These are phyloP conservation scores for Bidens hawaiensis DNA, from an alignment of 140 eudicot species.

Conservation along the genomic window DNA sequence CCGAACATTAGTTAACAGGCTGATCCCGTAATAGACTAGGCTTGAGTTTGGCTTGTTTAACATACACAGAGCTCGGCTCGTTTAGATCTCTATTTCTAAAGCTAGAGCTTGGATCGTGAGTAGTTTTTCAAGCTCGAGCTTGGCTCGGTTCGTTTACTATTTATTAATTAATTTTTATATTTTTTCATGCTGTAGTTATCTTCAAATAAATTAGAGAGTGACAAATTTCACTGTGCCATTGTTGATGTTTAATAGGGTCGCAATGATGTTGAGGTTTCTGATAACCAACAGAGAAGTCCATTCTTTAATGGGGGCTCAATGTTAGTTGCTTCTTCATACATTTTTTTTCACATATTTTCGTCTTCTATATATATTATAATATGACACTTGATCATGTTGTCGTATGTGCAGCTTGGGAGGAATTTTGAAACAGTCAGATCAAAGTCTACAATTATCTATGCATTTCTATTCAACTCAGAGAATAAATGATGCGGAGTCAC, in stretches of 20 bases:
- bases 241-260: slow-evolving; percentile 51
- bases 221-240: not conserved
- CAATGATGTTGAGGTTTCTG: slow-evolving; percentile 65
- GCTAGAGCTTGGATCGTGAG: too few relatives aligned
- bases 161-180: slow-evolving; percentile 17
- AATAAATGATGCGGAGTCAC: slow-evolving; percentile 95
- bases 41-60: too few relatives aligned
- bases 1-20: too few relatives aligned
- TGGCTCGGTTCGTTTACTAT: too few relatives aligned
- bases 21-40: too few relatives aligned
- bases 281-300: slow-evolving; percentile 99
- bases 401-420: slow-evolving; percentile 75
- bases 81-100: too few relatives aligned
- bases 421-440: slow-evolving; percentile 56
- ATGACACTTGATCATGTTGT: not conserved
- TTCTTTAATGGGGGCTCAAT: slow-evolving; percentile 81
- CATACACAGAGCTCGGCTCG: too few relatives aligned
- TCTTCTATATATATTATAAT: not conserved
- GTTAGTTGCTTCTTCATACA: slow-evolving; percentile 29
- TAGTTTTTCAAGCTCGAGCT: too few relatives aligned
- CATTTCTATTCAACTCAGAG: slow-evolving; percentile 95
- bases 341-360: not conserved
- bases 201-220: not conserved
- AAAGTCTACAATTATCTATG: slow-evolving; percentile 66
- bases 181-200: not conserved